A percentile compares a stretch with the other conserved stretches of the same genome.
These are phyloP conservation scores for Blepharisma undulans DNA, from an alignment of 169 alveolate species.

Conservation along the genomic window DNA sequence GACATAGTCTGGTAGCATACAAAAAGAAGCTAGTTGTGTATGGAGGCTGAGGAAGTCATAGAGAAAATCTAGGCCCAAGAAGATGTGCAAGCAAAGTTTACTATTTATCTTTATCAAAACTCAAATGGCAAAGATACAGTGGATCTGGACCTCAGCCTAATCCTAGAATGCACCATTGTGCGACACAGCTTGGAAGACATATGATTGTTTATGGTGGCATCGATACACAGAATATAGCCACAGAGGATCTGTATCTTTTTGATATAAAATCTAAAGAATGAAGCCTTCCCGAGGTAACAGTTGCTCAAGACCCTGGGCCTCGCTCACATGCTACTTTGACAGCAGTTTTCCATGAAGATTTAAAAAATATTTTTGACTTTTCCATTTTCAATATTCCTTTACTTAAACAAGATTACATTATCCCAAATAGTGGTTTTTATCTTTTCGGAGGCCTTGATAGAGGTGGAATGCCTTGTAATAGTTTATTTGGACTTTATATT, in stretches of 20 bases:
- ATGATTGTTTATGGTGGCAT: conserved; percentile 36
- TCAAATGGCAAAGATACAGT: conserved; percentile 20
- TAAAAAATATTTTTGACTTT: neutral
- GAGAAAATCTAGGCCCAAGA: conserved; percentile 6
- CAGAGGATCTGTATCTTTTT: neutral
- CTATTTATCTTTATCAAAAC: neutral
- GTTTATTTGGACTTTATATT: neutral
- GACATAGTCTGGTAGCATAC: neutral
- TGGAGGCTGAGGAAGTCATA: conserved; percentile 9
- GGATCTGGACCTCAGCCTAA: neutral
- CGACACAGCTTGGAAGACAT: neutral
- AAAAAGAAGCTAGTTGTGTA: neutral
- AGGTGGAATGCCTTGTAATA: neutral
- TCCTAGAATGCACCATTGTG: conserved; percentile 12
- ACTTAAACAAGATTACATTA: neutral
- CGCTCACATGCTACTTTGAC: conserved; percentile 10
- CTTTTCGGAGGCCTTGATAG: neutral
- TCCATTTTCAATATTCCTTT: neutral
- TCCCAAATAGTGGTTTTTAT: neutral
- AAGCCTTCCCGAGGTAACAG: neutral
- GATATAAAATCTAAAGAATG: conserved; percentile 18
- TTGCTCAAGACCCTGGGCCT: conserved; percentile 6
- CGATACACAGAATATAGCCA: neutral
- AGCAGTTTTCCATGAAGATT: neutral
- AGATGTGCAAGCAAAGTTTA: conserved; percentile 14